Conservation (phyloP, 495 filamentous ascomycete genomes). For the Neurospora sublineolata region DNA sequence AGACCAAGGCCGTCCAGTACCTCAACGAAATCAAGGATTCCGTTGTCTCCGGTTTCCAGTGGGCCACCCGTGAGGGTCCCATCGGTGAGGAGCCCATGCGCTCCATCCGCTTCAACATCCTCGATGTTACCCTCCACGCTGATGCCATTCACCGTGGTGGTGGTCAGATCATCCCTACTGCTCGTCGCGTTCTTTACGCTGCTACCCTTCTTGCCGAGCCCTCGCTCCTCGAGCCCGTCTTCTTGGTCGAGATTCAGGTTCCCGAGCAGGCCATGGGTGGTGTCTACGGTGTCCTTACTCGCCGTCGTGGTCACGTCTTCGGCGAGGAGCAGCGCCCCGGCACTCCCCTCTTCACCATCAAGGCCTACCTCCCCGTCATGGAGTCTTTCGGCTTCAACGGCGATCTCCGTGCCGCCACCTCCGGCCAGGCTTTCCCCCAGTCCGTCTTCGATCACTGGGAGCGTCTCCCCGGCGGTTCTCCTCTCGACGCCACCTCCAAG, state of each 20-base stretch:
- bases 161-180: conserved; percentile 96
- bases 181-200: conserved; percentile 95
- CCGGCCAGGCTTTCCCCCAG: conserved; percentile 98
- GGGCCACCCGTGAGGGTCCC: conserved; percentile 96
- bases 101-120: conserved; percentile 92
- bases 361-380: conserved; percentile 98
- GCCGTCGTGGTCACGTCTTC: conserved; percentile 98
- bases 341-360: conserved; percentile 98
- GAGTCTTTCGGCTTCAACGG: conserved; percentile 99
- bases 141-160: conserved; percentile 99
- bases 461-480: conserved; percentile 84
- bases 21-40: conserved; percentile 99
- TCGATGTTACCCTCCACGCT: conserved; percentile 98
- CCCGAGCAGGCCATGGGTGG: conserved; percentile 98
- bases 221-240: conserved; percentile 89
- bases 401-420: conserved; percentile 86
- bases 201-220: conserved; percentile 84
- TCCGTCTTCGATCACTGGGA: conserved; percentile 98
- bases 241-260: conserved; percentile 97
- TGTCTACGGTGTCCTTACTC: conserved; percentile 99
- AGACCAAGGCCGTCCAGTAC: conserved; percentile 99
- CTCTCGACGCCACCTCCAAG: conserved; percentile 76
- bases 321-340: conserved; percentile 93
- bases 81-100: conserved; percentile 98
- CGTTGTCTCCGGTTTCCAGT: conserved; percentile 99